phyloP scores from a whole-genome alignment of 192 early-diverging fungal genomes.

The Backusella tarrabulga region DNA sequence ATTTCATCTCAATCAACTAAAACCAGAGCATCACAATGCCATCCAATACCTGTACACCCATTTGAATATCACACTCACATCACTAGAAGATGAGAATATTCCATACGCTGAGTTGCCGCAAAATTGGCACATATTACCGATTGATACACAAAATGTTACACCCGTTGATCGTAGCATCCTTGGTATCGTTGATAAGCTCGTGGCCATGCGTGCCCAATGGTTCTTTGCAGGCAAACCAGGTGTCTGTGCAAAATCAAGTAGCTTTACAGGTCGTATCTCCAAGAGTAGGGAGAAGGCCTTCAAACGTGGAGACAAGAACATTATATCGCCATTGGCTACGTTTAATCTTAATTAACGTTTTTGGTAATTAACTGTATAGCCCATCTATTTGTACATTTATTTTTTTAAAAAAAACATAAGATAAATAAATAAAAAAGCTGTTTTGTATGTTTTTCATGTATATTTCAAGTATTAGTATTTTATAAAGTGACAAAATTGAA shows the following conservation, averaged over 20 bases:
- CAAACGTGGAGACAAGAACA: conserved; percentile 5
- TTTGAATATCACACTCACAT: conserved; percentile 29
- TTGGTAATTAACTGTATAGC: not conserved
- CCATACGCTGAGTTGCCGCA: conserved; percentile 17
- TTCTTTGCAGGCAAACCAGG: conserved; percentile 32
- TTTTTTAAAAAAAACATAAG: not conserved
- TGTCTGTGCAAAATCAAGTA: conserved; percentile 28
- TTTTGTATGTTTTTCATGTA: not conserved
- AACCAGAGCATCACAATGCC: conserved; percentile 32
- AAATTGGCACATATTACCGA: conserved; percentile 32
- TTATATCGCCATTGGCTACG: conserved; percentile 5
- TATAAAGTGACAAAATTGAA: too few species aligned
- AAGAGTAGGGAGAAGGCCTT: conserved; percentile 15
- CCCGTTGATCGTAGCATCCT: conserved; percentile 14
- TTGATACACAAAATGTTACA: not conserved
- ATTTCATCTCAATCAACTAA: conserved; percentile 25
- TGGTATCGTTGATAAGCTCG: conserved; percentile 37
- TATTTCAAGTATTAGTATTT: too few species aligned
- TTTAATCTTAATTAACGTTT: conserved; percentile 3
- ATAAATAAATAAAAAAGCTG: not conserved
- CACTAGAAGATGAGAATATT: conserved; percentile 13
- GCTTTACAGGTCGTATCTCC: conserved; percentile 30
- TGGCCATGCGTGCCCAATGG: conserved; percentile 38
- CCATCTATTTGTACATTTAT: not conserved
- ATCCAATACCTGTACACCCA: conserved; percentile 28